Percentiles rank a stretch among this genome's conserved stretches.
Evolutionary conservation across 1,284 basidiomycete species (phyloP).

Genomic region (Moesziomyces aphidis): DNA sequence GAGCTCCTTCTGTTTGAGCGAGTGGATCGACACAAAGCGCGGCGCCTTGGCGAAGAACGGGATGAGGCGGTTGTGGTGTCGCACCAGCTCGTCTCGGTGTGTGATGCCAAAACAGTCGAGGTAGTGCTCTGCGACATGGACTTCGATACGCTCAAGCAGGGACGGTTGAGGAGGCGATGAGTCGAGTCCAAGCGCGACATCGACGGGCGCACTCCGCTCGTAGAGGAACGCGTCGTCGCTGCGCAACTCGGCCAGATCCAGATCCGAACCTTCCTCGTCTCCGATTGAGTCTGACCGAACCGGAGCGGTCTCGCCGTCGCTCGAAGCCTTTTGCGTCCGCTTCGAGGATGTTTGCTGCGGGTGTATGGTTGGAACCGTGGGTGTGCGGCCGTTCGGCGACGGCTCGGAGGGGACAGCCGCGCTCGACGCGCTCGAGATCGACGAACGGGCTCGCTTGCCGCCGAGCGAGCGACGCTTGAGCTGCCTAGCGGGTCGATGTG

Average conservation of each 20-base stretch:
- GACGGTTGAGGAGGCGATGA: not conserved
- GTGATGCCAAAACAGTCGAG: slow-evolving; percentile 37
- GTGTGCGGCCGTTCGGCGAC: not conserved
- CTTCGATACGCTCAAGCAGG: slow-evolving; percentile 18
- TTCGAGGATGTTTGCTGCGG: not conserved
- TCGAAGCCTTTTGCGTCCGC: too few relatives aligned
- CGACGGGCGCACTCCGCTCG: slow-evolving; percentile 7
- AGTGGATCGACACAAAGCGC: slow-evolving; percentile 43
- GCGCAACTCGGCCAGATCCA: slow-evolving; percentile 25
- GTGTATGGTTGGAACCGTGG: not conserved
- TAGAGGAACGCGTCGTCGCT: slow-evolving; percentile 32
- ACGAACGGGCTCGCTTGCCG: not conserved
- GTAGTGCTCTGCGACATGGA: slow-evolving; percentile 23
- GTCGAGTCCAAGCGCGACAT: slow-evolving; percentile 18
- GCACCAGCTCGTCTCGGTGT: slow-evolving; percentile 23
- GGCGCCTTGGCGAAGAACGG: slow-evolving; percentile 36
- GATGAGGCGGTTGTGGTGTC: slow-evolving; percentile 20
- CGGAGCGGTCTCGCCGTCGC: not conserved
- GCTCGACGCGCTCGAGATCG: not conserved
- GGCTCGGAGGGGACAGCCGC: not conserved
- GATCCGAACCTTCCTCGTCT: slow-evolving; percentile 14
- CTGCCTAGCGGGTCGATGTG: slow-evolving; percentile 9
- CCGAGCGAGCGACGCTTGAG: slow-evolving; percentile 38
- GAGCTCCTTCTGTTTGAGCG: slow-evolving; percentile 40
- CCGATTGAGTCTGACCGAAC: too few relatives aligned